Evolutionary conservation across 2,329 filamentous ascomycete species (phyloP).

Genomic region (Akanthomyces lecanii): DNA sequence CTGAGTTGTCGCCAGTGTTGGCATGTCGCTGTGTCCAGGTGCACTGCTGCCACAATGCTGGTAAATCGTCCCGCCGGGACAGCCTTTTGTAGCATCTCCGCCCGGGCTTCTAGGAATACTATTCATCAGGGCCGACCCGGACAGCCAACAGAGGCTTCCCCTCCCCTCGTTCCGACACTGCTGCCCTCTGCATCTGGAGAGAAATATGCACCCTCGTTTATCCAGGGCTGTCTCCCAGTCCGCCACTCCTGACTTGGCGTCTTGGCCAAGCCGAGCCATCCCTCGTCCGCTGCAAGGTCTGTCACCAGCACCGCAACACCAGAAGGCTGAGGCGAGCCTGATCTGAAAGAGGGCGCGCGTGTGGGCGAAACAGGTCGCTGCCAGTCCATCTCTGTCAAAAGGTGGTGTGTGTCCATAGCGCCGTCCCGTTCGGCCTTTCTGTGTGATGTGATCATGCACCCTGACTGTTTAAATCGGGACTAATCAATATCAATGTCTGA

Average conservation of each 20-base stretch:
- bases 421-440: background rate
- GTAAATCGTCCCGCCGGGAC: background rate
- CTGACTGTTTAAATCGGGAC: constrained; percentile 9
- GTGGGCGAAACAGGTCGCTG: background rate
- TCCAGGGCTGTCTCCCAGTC: constrained; percentile 5
- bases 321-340: constrained; percentile 15
- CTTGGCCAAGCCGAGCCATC: constrained; percentile 5
- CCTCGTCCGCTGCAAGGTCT: background rate
- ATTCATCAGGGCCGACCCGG: too few relatives aligned
- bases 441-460: constrained; percentile 13
- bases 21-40: background rate
- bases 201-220: background rate
- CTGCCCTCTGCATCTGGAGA: too few relatives aligned
- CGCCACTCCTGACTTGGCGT: constrained; percentile 5
- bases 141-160: background rate
- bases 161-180: background rate
- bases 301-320: background rate
- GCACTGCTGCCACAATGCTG: background rate
- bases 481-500: background rate
- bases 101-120: background rate
- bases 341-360: background rate
- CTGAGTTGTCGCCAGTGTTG: background rate
- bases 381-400: background rate
- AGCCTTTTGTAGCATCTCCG: background rate
- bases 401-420: background rate